phyloP scores from a whole-genome alignment of 1,284 basidiomycete genomes.

The Omphalotus olearius region DNA sequence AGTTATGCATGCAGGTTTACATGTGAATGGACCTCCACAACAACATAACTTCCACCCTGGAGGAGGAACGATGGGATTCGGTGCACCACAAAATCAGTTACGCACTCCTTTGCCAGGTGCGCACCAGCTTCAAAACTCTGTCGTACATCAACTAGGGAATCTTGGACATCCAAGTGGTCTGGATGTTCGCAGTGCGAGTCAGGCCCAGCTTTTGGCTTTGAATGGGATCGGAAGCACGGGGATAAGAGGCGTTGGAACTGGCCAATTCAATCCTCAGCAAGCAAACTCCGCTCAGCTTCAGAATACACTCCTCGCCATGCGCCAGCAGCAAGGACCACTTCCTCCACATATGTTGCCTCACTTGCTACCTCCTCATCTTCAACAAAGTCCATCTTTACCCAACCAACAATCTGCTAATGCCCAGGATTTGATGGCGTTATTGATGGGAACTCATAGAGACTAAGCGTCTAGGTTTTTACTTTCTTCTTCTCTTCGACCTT shows the following conservation, averaged over 20 bases:
- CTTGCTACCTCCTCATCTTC: conserved; percentile 56
- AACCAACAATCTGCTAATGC: conserved; percentile 46
- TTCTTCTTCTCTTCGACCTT: background rate
- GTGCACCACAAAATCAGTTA: conserved; percentile 36
- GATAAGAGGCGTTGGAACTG: conserved; percentile 35
- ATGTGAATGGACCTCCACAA: conserved; percentile 37
- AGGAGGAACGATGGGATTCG: conserved; percentile 39
- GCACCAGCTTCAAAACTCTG: conserved; percentile 45
- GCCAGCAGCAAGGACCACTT: conserved; percentile 41
- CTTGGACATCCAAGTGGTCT: conserved; percentile 49
- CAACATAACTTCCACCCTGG: conserved; percentile 39
- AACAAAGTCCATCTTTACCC: conserved; percentile 44
- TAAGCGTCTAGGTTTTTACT: conserved; percentile 29
- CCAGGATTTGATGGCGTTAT: conserved; percentile 73
- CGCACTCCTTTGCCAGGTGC: conserved; percentile 45
- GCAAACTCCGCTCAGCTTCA: conserved; percentile 34
- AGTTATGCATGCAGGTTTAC: conserved; percentile 41
- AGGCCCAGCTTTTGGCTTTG: conserved; percentile 45
- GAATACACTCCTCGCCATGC: conserved; percentile 34
- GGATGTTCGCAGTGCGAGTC: conserved; percentile 47
- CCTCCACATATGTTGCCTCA: conserved; percentile 55
- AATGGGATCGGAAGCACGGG: conserved; percentile 37
- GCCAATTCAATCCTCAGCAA: conserved; percentile 50
- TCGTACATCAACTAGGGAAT: conserved; percentile 37
- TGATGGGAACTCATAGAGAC: conserved; percentile 67